These are phyloP conservation scores for Triangularia verruculosa DNA, from an alignment of 2,329 filamentous ascomycete genomes.

Conservation along the genomic window DNA sequence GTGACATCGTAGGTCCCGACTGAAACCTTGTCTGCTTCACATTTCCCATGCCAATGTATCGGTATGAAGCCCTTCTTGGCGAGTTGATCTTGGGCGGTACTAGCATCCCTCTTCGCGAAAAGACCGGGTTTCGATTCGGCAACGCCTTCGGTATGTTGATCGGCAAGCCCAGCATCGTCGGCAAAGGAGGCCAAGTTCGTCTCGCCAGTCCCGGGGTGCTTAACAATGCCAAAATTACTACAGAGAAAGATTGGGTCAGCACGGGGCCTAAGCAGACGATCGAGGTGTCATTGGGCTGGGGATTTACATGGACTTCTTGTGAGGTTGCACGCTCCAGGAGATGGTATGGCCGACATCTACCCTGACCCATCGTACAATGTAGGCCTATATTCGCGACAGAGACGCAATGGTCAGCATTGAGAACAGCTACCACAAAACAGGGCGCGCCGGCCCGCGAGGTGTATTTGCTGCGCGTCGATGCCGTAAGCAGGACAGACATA, in stretches of 20 bases:
- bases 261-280: neutral
- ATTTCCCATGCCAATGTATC: constrained; percentile 88
- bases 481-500: constrained; percentile 42
- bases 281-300: neutral
- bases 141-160: constrained; percentile 37
- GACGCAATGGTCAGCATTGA: neutral
- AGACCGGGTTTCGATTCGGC: constrained; percentile 45
- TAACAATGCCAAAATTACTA: constrained; percentile 95
- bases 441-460: neutral
- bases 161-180: constrained; percentile 45
- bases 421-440: neutral
- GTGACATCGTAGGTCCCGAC: constrained; percentile 84
- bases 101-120: constrained; percentile 55
- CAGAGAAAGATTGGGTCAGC: neutral
- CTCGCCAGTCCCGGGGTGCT: constrained; percentile 76
- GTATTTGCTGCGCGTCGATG: neutral
- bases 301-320: constrained; percentile 87
- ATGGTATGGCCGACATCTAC: constrained; percentile 88
- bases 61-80: constrained; percentile 65
- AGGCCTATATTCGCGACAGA: constrained; percentile 63
- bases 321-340: constrained; percentile 95
- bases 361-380: constrained; percentile 95
- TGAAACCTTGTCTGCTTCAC: constrained; percentile 91
- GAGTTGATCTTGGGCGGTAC: constrained; percentile 61
- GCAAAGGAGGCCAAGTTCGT: constrained; percentile 45